Evolutionary conservation across 768 basidiomycete genomes (phyloP).

Genomic region (Mrakia frigida): DNA sequence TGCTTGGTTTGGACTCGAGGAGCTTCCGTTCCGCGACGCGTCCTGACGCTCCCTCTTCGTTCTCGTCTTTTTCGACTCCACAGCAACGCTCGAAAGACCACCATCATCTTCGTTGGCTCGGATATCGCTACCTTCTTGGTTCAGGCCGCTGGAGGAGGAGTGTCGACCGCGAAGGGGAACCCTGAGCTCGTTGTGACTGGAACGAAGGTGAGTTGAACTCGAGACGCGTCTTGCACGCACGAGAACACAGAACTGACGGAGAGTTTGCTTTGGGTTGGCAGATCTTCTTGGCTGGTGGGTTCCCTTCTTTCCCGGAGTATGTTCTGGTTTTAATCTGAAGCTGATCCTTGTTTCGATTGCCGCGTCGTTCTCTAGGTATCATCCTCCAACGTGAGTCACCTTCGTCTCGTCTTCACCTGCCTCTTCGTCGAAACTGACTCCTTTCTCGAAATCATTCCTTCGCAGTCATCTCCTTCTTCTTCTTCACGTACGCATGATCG

Average conservation of each 20-base stretch:
- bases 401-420: not conserved
- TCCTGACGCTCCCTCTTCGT: not conserved
- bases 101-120: slow-evolving; percentile 24
- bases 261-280: too few species aligned
- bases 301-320: too few species aligned
- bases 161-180: slow-evolving; percentile 17
- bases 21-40: not conserved
- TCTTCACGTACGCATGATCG: not conserved
- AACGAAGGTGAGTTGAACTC: slow-evolving; percentile 5
- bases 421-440: not conserved
- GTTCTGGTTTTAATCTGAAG: too few species aligned
- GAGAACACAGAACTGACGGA: too few species aligned
- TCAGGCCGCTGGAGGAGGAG: slow-evolving; percentile 27
- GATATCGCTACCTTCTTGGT: slow-evolving; percentile 25
- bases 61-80: not conserved
- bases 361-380: slow-evolving; percentile 13
- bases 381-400: slow-evolving; percentile 11
- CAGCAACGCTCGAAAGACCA: slow-evolving; percentile 17
- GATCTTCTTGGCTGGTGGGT: too few species aligned
- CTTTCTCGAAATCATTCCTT: not conserved
- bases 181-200: slow-evolving; percentile 15
- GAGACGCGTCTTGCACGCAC: too few species aligned
- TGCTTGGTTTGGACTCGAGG: not conserved
- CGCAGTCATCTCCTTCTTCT: not conserved
- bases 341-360: too few species aligned